These are phyloP conservation scores for Rhizomucor pusillus DNA, from an alignment of 371 early-diverging fungal species.

Conservation along the genomic window DNA sequence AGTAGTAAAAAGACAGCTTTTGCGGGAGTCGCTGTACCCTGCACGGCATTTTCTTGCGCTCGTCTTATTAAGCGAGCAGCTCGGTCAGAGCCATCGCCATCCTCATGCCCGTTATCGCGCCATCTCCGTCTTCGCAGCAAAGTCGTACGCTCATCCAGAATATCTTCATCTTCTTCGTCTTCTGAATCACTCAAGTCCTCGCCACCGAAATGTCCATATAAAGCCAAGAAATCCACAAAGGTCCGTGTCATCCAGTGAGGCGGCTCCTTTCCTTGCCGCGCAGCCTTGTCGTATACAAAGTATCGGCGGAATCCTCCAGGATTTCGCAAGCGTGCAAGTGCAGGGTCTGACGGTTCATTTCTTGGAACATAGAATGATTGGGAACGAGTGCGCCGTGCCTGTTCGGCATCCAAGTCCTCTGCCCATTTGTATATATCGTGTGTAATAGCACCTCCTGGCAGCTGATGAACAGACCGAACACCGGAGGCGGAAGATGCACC, in stretches of 20 bases:
- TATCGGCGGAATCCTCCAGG: slow-evolving; percentile 94
- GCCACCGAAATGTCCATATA: slow-evolving; percentile 96
- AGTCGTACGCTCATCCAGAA: slow-evolving; percentile 16
- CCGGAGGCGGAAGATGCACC: slow-evolving; percentile 14
- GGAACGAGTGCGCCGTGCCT: slow-evolving; percentile 34
- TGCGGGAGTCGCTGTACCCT: slow-evolving; percentile 74
- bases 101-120: slow-evolving; percentile 14
- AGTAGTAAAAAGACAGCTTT: slow-evolving; percentile 84
- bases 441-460: slow-evolving; percentile 55
- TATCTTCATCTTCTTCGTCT: slow-evolving; percentile 22
- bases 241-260: slow-evolving; percentile 77
- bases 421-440: slow-evolving; percentile 64
- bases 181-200: slow-evolving; percentile 46
- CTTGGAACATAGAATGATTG: slow-evolving; percentile 40
- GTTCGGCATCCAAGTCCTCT: slow-evolving; percentile 35
- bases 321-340: slow-evolving; percentile 43
- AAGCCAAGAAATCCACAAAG: slow-evolving; percentile 90
- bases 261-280: slow-evolving; percentile 60
- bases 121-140: slow-evolving; percentile 10
- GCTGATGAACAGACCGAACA: slow-evolving; percentile 33
- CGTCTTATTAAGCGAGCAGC: slow-evolving; percentile 51
- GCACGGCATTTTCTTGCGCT: slow-evolving; percentile 58
- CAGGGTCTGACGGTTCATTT: slow-evolving; percentile 28
- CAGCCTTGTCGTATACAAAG: slow-evolving; percentile 78
- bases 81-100: slow-evolving; percentile 28